Evolutionary conservation across 139 green algal genomes (phyloP), one percentile per base, ranked within the genome.

Genomic region (Deuterostichococcus epilithicus): DNA sequence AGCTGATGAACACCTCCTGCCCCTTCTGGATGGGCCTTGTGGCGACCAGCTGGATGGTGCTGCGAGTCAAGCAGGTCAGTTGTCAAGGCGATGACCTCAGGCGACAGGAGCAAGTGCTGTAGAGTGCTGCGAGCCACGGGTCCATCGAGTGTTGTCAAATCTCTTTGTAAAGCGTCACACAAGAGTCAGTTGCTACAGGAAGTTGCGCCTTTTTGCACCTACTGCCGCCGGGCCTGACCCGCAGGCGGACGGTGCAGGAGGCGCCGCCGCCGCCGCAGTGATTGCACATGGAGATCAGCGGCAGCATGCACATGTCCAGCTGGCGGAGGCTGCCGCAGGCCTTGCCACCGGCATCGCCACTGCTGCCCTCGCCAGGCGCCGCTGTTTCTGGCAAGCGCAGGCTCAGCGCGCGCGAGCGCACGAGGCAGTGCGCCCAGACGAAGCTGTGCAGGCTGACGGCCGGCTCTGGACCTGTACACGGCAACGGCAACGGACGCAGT

Each of bases 381-480:
- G 68, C 34, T 22, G 68, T 26, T 37, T 23, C 35, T n/a, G 68
- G 33, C 34, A 45, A 22, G 1, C 32, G 59, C 8, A 79, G 67
- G 44, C 73, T 68, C 44, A 79, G 75, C 26, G 67, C 75, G 10
- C 75, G 75, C 32, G 42, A 70, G 66, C 75, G 75, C 10, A 79
- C 75, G 20, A 79, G 75, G 32, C 66, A 73, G 75, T 79, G 75
- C 18, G 67, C 75, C 75, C 75, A 79, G 18, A 70, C 25, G 45
- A 79, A 79, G 5, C 66, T 74, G 13, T 52, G 39, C 67, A 74
- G 67, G 67, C 75, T 74, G 67, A 79, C 52, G 6, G 38, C 37
- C 2, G 74, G 60, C 60, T 72, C 32, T 10, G 33, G 34, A 8
- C 68, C 68, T 47, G 37, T 35, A 33, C 35, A 4, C 35, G 4